Base-by-base conservation (phyloP, 1,139 yeast species). In the Taphrina wiesneri region DNA sequence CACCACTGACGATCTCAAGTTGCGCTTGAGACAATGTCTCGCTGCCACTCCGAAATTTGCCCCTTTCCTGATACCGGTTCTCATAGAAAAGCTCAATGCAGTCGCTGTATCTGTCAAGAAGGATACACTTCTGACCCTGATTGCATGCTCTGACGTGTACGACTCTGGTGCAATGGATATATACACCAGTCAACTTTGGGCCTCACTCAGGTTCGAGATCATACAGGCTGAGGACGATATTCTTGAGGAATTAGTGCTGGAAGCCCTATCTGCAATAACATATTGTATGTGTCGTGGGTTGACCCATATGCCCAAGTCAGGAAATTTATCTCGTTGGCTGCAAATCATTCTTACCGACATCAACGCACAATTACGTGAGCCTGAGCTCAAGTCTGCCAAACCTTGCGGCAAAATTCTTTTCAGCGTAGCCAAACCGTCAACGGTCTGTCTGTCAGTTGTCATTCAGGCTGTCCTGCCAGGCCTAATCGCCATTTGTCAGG, bases 141-240 rank as follows among this genome's bases (percentile, higher is more conserved):
- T 47, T 1, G 76, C 77, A 1, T 87, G 96, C 70, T 78, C 89
- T 5, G 76, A 80, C 34, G 75, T 74, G 7, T 90, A 87, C 72
- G 78, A 82, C 0, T 72, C 77, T 0, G 80, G 79, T 13, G 77
- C 83, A 0, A 72, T 80, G 15, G 78, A 79, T 36, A 80, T 80
- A 17, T 81, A 83, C 73, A 91, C 96, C 92, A 75, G 83, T 30
- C 83, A 86, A 1, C 74, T 93, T 6, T 93, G 97, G 97, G 88
- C 89, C 70, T 90, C 96, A 0, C 78, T 93, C 63, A 93, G 92
- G 74, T 91, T 85, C 74, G 97, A 93, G 74, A 82, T 93, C 28
- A 79, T 92, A 68, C 96, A 92, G 75, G 80, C 80, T 36, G 83
- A 79, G 41, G 83, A 82, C 65, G 80, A 78, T 52, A 80, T 78